Percentiles rank a stretch among this genome's conserved stretches.
Conservation (phyloP, 768 basidiomycete genomes). For the Glaciozyma martinii region DNA sequence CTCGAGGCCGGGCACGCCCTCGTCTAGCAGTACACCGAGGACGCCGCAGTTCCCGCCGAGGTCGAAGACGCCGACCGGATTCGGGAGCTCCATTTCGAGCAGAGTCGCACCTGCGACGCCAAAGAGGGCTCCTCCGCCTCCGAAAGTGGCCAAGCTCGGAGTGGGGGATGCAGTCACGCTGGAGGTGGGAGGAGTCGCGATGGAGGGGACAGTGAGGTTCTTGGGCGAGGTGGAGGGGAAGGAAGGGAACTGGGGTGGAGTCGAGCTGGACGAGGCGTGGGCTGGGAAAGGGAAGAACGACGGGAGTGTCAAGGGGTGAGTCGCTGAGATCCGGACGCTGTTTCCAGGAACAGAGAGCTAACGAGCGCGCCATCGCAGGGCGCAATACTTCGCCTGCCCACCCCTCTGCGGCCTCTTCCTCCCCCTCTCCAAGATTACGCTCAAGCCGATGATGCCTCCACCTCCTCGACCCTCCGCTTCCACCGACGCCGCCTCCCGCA, state of each 20-base stretch:
- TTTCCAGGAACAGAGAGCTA: not conserved
- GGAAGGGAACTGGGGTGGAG: constrained; percentile 82
- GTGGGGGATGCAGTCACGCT: constrained; percentile 77
- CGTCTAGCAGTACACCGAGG: no score
- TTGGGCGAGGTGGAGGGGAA: constrained; percentile 83
- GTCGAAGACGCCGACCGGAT: constrained; percentile 18
- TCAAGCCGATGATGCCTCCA: constrained; percentile 49
- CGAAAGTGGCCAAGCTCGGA: constrained; percentile 36
- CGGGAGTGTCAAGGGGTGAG: constrained; percentile 79
- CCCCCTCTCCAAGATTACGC: constrained; percentile 66
- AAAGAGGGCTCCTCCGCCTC: no score
- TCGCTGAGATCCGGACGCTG: constrained; percentile 17
- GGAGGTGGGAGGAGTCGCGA: constrained; percentile 61
- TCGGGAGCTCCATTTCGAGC: constrained; percentile 10
- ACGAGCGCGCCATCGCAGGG: constrained; percentile 43
- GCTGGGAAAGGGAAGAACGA: constrained; percentile 91
- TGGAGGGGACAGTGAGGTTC: constrained; percentile 72
- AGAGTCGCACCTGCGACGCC: no score
- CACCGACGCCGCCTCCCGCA: constrained; percentile 38
- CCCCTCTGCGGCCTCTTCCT: constrained; percentile 87
- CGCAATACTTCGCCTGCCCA: constrained; percentile 75
- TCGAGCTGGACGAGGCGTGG: constrained; percentile 78
- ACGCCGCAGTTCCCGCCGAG: not conserved
- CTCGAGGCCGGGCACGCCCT: no score
- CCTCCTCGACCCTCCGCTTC: constrained; percentile 60